Percentiles rank a stretch among this genome's conserved stretches.
Conservation (phyloP, 1,284 basidiomycete genomes). For the Bjerkandera adusta region DNA sequence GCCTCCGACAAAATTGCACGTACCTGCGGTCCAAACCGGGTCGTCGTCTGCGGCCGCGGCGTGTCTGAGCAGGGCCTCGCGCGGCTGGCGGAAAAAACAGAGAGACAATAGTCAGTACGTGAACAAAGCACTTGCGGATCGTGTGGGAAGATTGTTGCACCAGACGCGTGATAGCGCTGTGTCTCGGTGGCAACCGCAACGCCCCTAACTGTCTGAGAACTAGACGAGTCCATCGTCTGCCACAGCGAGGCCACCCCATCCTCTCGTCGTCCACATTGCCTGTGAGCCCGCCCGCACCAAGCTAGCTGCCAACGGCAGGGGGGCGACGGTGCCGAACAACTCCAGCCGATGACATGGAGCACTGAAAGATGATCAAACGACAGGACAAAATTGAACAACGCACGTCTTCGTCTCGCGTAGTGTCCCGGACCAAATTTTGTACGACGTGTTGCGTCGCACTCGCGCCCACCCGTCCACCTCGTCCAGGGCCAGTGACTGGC, state of each 20-base stretch:
- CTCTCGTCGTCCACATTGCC: slow-evolving; percentile 3
- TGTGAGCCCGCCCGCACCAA: slow-evolving; percentile 7
- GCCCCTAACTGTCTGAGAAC: slow-evolving; percentile 17
- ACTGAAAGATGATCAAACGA: too few species aligned
- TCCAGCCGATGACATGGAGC: too few species aligned
- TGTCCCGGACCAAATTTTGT: slow-evolving; percentile 88
- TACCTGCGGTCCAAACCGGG: slow-evolving; percentile 81
- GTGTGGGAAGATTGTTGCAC: slow-evolving; percentile 20
- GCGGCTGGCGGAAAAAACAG: slow-evolving; percentile 59
- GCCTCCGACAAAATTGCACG: slow-evolving; percentile 30
- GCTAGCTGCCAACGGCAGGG: background rate
- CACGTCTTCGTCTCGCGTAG: slow-evolving; percentile 89
- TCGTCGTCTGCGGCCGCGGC: slow-evolving; percentile 75
- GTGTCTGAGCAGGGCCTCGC: slow-evolving; percentile 95
- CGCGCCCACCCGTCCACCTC: slow-evolving; percentile 91
- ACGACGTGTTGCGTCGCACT: slow-evolving; percentile 95
- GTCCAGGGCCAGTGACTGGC: slow-evolving; percentile 88
- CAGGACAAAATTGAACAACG: slow-evolving; percentile 39
- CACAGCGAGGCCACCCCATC: slow-evolving; percentile 9
- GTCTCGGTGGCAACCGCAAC: slow-evolving; percentile 20
- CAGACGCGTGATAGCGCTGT: slow-evolving; percentile 19
- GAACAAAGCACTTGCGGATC: too few species aligned
- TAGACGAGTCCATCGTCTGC: slow-evolving; percentile 13
- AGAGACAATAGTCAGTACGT: slow-evolving; percentile 24
- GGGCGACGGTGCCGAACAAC: too few species aligned